These are phyloP conservation scores for Grammothele lineata DNA, from an alignment of 768 basidiomycete species.

Conservation along the genomic window DNA sequence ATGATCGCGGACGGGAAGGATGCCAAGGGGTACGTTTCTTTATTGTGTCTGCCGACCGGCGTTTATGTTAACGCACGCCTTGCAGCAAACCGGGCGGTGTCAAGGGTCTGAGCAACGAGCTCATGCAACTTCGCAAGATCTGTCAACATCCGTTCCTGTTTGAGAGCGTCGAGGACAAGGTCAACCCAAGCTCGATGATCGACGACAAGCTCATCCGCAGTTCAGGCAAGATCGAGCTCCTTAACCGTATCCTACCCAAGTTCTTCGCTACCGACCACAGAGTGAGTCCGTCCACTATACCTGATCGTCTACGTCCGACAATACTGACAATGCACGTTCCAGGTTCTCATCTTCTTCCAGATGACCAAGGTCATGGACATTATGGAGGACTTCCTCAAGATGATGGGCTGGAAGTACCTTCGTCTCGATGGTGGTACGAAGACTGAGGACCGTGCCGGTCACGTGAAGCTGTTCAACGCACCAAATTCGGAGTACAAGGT, in stretches of 20 bases:
- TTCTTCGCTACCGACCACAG: conserved; percentile 91
- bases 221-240: conserved; percentile 91
- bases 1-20: conserved; percentile 88
- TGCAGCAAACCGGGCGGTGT: conserved; percentile 51
- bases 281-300: conserved; percentile 36
- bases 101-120: conserved; percentile 88
- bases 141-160: conserved; percentile 98
- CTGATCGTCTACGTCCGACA: not conserved
- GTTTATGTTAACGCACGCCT: not conserved
- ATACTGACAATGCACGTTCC: not conserved
- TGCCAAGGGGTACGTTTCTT: conserved; percentile 62
- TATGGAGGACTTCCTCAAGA: conserved; percentile 92
- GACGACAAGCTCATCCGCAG: conserved; percentile 83
- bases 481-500: conserved; percentile 82
- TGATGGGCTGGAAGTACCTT: conserved; percentile 81
- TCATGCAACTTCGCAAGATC: conserved; percentile 98
- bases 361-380: conserved; percentile 99
- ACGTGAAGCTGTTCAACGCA: conserved; percentile 88
- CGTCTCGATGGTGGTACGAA: conserved; percentile 96
- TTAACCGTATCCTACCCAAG: conserved; percentile 90
- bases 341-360: conserved; percentile 99
- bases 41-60: not conserved
- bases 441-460: conserved; percentile 88
- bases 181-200: conserved; percentile 77
- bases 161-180: conserved; percentile 90